A percentile compares a stretch with the other conserved stretches of the same genome.
Evolutionary conservation across 2,329 filamentous ascomycete genomes (phyloP).

Genomic region (Fusarium nygamai): DNA sequence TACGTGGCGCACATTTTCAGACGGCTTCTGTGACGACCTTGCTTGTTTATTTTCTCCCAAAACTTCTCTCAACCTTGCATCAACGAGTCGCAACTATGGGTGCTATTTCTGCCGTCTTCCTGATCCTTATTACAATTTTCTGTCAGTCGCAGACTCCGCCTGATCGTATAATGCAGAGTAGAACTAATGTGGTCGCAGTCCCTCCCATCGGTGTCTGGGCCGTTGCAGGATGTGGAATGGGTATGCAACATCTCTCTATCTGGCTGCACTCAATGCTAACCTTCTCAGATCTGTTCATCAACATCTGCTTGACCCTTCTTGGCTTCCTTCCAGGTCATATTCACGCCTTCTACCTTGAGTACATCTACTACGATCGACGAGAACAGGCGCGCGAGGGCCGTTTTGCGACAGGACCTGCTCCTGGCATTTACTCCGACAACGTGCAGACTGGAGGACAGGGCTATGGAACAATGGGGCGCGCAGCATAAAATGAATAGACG

Average conservation of each 20-base stretch:
- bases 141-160: slow-evolving; percentile 51
- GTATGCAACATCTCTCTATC: slow-evolving; percentile 44
- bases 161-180: neutral
- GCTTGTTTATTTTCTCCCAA: neutral
- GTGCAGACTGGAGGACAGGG: slow-evolving; percentile 78
- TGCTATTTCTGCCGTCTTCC: slow-evolving; percentile 57
- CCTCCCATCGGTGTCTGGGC: slow-evolving; percentile 72
- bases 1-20: slow-evolving; percentile 12
- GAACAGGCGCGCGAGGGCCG: slow-evolving; percentile 70
- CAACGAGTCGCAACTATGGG: slow-evolving; percentile 55
- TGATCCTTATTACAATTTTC: slow-evolving; percentile 63
- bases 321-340: slow-evolving; percentile 83
- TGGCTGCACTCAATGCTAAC: neutral
- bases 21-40: neutral
- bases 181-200: slow-evolving; percentile 57
- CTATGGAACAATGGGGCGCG: slow-evolving; percentile 62
- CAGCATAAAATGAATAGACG: slow-evolving; percentile 12
- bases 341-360: slow-evolving; percentile 84
- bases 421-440: slow-evolving; percentile 76
- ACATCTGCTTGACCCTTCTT: slow-evolving; percentile 72
- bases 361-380: slow-evolving; percentile 81
- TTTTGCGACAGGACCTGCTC: slow-evolving; percentile 63
- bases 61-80: neutral
- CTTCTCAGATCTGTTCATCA: slow-evolving; percentile 67
- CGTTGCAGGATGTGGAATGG: slow-evolving; percentile 71